These are phyloP conservation scores for Leonotis leonurus DNA, from an alignment of 257 asterid species.

Conservation along the genomic window DNA sequence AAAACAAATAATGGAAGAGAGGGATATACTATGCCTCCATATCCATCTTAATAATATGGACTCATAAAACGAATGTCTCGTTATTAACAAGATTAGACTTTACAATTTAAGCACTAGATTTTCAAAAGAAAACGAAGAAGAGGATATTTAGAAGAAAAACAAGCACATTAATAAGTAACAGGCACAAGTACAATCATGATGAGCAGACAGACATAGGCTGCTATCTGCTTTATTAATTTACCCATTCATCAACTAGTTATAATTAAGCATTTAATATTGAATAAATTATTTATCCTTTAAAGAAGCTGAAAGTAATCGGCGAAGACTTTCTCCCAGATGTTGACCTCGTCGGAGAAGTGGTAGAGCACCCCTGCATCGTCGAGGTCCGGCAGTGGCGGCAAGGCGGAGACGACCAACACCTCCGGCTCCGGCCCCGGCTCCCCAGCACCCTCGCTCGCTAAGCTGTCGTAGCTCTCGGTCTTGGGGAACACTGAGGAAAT, in stretches of 20 bases:
- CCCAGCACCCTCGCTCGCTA: slow-evolving; percentile 21
- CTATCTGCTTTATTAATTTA: neutral
- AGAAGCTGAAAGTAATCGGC: slow-evolving; percentile 58
- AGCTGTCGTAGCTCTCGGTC: slow-evolving; percentile 30
- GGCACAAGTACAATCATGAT: neutral
- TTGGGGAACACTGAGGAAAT: slow-evolving; percentile 26
- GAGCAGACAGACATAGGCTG: neutral
- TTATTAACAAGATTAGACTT: too few relatives aligned
- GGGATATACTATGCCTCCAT: too few relatives aligned
- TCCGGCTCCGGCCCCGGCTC: slow-evolving; percentile 11
- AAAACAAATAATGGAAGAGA: too few relatives aligned
- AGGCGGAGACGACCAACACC: slow-evolving; percentile 15
- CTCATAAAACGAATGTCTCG: too few relatives aligned
- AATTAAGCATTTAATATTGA: too few relatives aligned
- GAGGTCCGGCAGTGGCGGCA: slow-evolving; percentile 16
- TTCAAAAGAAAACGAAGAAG: too few relatives aligned
- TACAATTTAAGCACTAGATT: too few relatives aligned
- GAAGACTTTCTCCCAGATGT: slow-evolving; percentile 38
- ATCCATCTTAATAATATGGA: too few relatives aligned
- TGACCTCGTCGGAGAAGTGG: slow-evolving; percentile 14
- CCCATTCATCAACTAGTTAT: neutral
- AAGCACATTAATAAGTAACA: neutral
- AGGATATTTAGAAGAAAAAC: neutral
- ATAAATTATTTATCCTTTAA: neutral
- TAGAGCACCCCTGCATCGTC: slow-evolving; percentile 10